These are phyloP conservation scores for Saccharomycopsis sp. DNA, from an alignment of 805 yeast species.

Conservation along the genomic window DNA sequence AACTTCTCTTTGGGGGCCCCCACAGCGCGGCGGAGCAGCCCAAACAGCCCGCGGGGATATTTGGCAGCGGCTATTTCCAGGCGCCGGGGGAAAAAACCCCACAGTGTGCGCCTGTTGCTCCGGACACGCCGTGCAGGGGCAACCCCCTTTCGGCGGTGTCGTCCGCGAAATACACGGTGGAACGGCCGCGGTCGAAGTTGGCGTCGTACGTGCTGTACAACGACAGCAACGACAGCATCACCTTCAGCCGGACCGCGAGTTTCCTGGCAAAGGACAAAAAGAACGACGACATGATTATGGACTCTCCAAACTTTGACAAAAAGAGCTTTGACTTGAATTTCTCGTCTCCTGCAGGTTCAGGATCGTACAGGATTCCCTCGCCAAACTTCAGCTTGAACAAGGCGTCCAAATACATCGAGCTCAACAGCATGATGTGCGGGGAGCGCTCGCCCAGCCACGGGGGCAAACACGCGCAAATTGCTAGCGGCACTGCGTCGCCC, in stretches of 20 bases:
- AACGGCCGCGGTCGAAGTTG: constrained; percentile 14
- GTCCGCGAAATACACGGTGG: constrained; percentile 8
- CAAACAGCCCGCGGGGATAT: not conserved
- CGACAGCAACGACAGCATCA: constrained; percentile 1
- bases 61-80: not conserved
- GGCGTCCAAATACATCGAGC: constrained; percentile 5
- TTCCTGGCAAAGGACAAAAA: not conserved
- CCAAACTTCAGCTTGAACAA: constrained; percentile 17
- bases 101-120: not conserved
- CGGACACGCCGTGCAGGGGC: constrained; percentile 9
- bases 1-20: not conserved
- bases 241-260: not conserved
- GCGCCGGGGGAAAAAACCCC: not conserved
- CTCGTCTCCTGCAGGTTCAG: constrained; percentile 4
- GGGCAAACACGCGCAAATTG: not conserved
- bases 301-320: constrained; percentile 16
- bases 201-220: constrained; percentile 9
- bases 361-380: constrained; percentile 2
- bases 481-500: not conserved
- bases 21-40: not conserved
- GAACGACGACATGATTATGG: constrained; percentile 10
- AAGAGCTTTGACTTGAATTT: constrained; percentile 10
- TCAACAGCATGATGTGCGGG: not conserved
- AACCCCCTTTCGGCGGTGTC: not conserved
- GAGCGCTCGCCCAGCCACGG: not conserved